These are phyloP conservation scores for Mortierella sp. DNA, from an alignment of 371 early-diverging fungal species.

Conservation along the genomic window DNA sequence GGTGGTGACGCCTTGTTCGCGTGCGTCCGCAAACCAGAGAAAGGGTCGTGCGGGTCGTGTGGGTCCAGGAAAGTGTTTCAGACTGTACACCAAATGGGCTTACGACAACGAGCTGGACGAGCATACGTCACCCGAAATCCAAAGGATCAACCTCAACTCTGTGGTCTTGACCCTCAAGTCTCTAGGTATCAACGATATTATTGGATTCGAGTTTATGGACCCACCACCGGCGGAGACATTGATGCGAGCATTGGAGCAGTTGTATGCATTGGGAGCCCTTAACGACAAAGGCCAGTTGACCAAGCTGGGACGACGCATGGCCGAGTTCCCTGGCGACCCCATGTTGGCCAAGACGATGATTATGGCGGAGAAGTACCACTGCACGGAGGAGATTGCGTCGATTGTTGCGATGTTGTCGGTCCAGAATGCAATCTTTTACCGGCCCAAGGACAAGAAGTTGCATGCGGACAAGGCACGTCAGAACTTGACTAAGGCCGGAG, in stretches of 20 bases:
- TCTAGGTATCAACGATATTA: conserved; percentile 95
- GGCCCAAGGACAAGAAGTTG: conserved; percentile 95
- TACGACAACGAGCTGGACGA: conserved; percentile 96
- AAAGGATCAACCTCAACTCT: conserved; percentile 93
- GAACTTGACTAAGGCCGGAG: conserved; percentile 86
- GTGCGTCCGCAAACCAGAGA: conserved; percentile 98
- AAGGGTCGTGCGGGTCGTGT: conserved; percentile 99
- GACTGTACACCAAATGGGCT: conserved; percentile 97
- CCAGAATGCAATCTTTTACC: conserved; percentile 92
- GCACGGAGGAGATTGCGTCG: conserved; percentile 93
- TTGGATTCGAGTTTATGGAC: conserved; percentile 99
- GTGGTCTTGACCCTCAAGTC: conserved; percentile 94
- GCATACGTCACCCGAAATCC: conserved; percentile 97
- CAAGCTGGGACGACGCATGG: conserved; percentile 98
- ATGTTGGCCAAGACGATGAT: conserved; percentile 95
- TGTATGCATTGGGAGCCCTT: conserved; percentile 97
- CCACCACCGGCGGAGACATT: conserved; percentile 96
- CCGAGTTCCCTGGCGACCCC: conserved; percentile 99
- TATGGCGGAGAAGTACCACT: conserved; percentile 91
- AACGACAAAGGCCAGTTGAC: conserved; percentile 95
- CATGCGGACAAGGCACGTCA: conserved; percentile 96
- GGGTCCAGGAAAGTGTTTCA: conserved; percentile 98
- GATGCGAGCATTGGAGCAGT: conserved; percentile 93
- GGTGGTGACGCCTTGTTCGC: conserved; percentile 94
- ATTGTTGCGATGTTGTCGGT: conserved; percentile 94